Percentiles rank a stretch among this genome's conserved stretches.
These are phyloP conservation scores for Aspergillus novofumigatus DNA, from an alignment of 2,329 filamentous ascomycete genomes.

Conservation along the genomic window DNA sequence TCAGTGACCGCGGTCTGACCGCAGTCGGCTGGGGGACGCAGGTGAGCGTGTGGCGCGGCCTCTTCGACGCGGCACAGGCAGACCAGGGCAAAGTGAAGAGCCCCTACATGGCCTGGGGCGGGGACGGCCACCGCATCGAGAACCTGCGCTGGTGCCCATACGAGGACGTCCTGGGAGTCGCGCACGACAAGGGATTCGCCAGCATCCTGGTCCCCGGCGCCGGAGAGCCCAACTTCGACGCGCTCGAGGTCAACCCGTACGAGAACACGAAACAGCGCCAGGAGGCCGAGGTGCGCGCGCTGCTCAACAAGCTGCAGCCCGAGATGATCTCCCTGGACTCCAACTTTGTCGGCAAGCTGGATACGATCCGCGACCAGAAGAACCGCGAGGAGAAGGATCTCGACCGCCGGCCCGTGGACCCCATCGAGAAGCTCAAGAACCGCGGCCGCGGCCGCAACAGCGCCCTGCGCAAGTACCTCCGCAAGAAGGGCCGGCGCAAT, in stretches of 20 bases:
- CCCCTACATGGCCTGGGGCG: slow-evolving; percentile 91
- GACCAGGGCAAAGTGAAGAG: slow-evolving; percentile 77
- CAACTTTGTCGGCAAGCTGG: slow-evolving; percentile 83
- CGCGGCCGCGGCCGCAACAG: slow-evolving; percentile 85
- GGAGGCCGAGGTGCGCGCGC: slow-evolving; percentile 80
- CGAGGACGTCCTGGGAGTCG: slow-evolving; percentile 84
- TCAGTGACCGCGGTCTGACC: slow-evolving; percentile 83
- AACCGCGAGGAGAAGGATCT: slow-evolving; percentile 72
- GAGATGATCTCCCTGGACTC: slow-evolving; percentile 97
- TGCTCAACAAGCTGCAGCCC: slow-evolving; percentile 91
- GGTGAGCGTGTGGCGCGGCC: slow-evolving; percentile 82
- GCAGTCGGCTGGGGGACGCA: slow-evolving; percentile 90
- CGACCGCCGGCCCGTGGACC: slow-evolving; percentile 63
- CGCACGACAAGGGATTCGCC: slow-evolving; percentile 81
- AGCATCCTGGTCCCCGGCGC: slow-evolving; percentile 88
- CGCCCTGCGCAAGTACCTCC: slow-evolving; percentile 77
- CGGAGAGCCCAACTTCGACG: slow-evolving; percentile 96
- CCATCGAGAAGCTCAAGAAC: slow-evolving; percentile 62
- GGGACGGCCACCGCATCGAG: slow-evolving; percentile 76
- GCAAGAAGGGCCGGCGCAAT: slow-evolving; percentile 90
- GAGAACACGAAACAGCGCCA: slow-evolving; percentile 89
- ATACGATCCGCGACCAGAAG: slow-evolving; percentile 74
- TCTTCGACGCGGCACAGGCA: slow-evolving; percentile 69
- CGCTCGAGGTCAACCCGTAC: slow-evolving; percentile 90
- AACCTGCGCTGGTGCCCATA: slow-evolving; percentile 88